phyloP scores from a whole-genome alignment of 2,329 filamentous ascomycete genomes.

The Stagonosporopsis vannaccii region DNA sequence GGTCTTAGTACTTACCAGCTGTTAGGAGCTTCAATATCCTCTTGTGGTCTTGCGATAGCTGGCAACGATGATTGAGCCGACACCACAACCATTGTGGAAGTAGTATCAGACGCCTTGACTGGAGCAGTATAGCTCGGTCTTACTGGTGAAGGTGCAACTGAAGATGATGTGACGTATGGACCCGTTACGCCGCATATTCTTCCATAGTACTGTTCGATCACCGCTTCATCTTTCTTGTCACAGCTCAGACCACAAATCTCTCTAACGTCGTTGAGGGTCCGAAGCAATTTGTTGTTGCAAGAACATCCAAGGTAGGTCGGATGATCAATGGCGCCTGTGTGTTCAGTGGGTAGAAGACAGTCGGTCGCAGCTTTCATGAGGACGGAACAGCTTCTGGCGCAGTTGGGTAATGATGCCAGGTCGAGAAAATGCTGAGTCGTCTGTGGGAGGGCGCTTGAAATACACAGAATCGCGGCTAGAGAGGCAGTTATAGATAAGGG shows the following conservation, averaged over 20 bases:
- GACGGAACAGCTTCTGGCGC: conserved; percentile 4
- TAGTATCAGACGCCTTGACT: background rate
- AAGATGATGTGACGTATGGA: background rate
- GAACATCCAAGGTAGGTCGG: conserved; percentile 73
- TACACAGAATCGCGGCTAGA: background rate
- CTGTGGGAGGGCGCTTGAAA: background rate
- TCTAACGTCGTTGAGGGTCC: conserved; percentile 57
- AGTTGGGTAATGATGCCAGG: conserved; percentile 3
- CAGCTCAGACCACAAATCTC: conserved; percentile 71
- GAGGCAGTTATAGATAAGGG: background rate
- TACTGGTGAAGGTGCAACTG: background rate
- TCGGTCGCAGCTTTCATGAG: conserved; percentile 56
- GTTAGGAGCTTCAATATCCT: background rate
- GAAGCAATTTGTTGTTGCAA: conserved; percentile 69
- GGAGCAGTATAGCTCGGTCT: background rate
- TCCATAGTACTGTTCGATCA: conserved; percentile 32
- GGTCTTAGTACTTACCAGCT: background rate
- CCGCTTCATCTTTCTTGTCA: conserved; percentile 61
- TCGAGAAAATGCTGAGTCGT: conserved; percentile 1
- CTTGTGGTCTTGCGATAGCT: background rate
- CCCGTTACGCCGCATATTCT: conserved; percentile 1
- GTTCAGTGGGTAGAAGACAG: conserved; percentile 68
- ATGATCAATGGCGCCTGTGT: conserved; percentile 53
- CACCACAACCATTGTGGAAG: background rate
- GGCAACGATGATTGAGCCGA: background rate